Evolutionary conservation across 2,329 filamentous ascomycete species (phyloP), one percentile per base, ranked within the genome.

Genomic region (Aspergillus pseudonomiae): DNA sequence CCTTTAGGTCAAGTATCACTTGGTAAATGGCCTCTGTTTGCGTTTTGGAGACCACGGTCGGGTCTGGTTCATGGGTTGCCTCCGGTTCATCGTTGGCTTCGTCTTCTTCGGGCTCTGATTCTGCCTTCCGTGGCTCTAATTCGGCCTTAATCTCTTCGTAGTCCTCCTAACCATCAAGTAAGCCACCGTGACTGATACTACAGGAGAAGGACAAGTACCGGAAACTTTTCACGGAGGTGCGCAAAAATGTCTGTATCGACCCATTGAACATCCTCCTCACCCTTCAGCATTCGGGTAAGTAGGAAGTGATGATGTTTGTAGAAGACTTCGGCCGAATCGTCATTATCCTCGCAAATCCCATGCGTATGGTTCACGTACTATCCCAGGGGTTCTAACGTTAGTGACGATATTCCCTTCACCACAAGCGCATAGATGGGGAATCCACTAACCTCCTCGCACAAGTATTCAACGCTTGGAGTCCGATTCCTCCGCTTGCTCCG

Each of bases 261-360:
- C 82, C 82, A 83, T 57, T 81, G 73, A 41, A 82, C 71, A 53
- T 74, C 75, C 67, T 82, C 80, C 63, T 78, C 77, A 4, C 77
- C 79, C 64, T 79, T 78, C 21, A 82, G 68, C 81, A 83, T 83
- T 48, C 80, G 78, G 24, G 74, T 77, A 16, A 83, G 74, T n/a
- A 83, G 69, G 64, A 83, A 83, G 43, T 71, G 67, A 59, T 78
- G 77, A 63, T 83, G 80, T 61, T 78, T 78, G 60, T 80, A 74
- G 57, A 83, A 81, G 3, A 79, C 77, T 60, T 82, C 81, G 28
- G 77, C 77, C n/a, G 80, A 80, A 58, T 83, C 80, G 50, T 82
- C 79, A 21, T 75, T 74, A 63, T 80, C 79, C 65, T 82, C 75
- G 65, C 78, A 78, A 52, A 77, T 74, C 41, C 77, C 75, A 67